Base-by-base conservation (phyloP, 1,139 yeast species). In the Yamadazyma buinensis region DNA sequence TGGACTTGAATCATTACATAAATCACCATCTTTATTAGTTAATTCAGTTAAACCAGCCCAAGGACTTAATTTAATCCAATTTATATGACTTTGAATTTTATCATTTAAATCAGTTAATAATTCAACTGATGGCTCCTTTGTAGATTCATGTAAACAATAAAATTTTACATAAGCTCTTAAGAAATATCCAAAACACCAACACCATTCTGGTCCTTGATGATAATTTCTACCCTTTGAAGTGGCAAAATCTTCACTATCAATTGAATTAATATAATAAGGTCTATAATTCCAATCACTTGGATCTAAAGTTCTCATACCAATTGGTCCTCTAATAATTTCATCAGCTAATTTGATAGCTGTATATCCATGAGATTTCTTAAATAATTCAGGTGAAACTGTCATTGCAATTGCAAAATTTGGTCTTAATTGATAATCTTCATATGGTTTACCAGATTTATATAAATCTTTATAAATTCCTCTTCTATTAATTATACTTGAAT, bases 191-290 rank as follows among this genome's bases (percentile, higher is more conserved):
- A 73, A 71, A 41, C 81, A 77, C 97, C 97, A 92, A 15, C 85
- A 82, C 98, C 98, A 92, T 56, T 92, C 98, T 2, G 98, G 98
- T 2, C 98, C 98, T 61, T 92, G 97, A 58, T 92, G 98, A 57
- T 92, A 92, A 60, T 92, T 92, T 51, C 97, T 75, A 14, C 98
- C 98, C 60, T 88, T 88, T 5, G 97, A 72, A 0, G 97, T 88
- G 1, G 95, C 88, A 67, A 88, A 92, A 56, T 92, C 96, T 7
- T 73, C 77, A 35, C 76, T 78, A 51, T 92, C 97, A 31, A 76
- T 82, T 33, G 90, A 65, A 54, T 92, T 92, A 49, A 68, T 66
- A 59, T 92, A 92, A 62, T 85, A 76, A 1, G 98, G 98, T 40
- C 94, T 74, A 59, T 92, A 92, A 59, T 92, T 88, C 67, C 80